Base-by-base conservation (phyloP, 306 rosid species). In the Carpinus fangiana region DNA sequence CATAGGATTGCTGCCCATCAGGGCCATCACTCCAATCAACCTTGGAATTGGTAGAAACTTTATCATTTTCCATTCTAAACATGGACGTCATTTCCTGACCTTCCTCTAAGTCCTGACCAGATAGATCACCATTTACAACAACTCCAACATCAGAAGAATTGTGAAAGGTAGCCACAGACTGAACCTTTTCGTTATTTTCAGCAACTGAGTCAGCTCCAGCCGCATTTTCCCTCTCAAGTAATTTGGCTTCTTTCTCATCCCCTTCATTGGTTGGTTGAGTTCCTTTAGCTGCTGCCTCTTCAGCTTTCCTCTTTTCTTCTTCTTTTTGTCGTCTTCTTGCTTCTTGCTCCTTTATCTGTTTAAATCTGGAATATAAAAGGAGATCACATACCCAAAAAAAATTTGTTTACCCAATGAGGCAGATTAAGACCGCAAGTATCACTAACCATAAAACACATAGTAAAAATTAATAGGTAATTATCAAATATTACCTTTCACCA, bases 291-390 rank as follows among this genome's bases (percentile, higher is more conserved):
- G 80, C 90, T 41, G 92, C 87, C 80, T 86, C 93, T 80, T 83
- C 87, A 8, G 84, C 88, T 76, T 84, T 93, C 85, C 86, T 84
- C 73, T 82, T 85, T 80, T 91, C 96, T 87, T 92, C 97, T 84
- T 93, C 99, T 88, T 79, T 85, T 77, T 86, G 88, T 38, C 65
- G 88, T 87, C 70, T 87, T 84, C 82, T 87, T 76, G 82, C 89
- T 80, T 96, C 99, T 84, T 90, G 91, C 93, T 91, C 98, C 87
- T 87, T 96, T 79, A 96, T 2, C 87, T 82, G 88, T 79, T 78
- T 96, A 60, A 96, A 96, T 87, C 99, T 96, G 87, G 69, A 85
- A 73, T 38, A 79, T 38, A 84, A 17, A 47, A 18, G 73, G 54
- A 46, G 14, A 60, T 14, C 48, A 66, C 8, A 18, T 73, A 53